Evolutionary conservation across 306 rosid genomes (phyloP).

Genomic region (Glycine soja): DNA sequence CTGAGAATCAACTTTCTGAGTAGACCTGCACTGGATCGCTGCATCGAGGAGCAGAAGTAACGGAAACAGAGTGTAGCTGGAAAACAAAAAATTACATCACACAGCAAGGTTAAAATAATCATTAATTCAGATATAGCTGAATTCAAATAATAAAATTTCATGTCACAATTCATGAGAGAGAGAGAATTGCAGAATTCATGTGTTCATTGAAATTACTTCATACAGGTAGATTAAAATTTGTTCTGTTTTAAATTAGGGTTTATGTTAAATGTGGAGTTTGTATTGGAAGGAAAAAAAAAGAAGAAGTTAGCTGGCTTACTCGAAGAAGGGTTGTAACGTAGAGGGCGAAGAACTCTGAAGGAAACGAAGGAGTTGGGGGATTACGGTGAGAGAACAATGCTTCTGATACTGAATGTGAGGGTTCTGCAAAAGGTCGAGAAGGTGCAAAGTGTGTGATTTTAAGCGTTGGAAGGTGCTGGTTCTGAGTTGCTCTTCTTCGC

Average conservation of each 20-base stretch:
- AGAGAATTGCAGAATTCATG: background rate
- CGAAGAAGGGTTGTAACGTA: slow-evolving; percentile 78
- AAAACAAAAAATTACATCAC: slow-evolving; percentile 23
- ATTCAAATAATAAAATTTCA: background rate
- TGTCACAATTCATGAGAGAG: background rate
- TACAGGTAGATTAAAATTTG: no score
- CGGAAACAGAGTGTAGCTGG: slow-evolving; percentile 85
- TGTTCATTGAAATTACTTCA: no score
- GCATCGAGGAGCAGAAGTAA: slow-evolving; percentile 86
- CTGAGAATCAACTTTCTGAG: slow-evolving; percentile 63
- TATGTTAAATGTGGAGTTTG: background rate
- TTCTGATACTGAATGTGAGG: slow-evolving; percentile 55
- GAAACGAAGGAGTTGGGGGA: slow-evolving; percentile 60
- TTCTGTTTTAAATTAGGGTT: slow-evolving; percentile 11
- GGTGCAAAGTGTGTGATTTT: slow-evolving; percentile 66
- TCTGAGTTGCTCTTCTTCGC: slow-evolving; percentile 25
- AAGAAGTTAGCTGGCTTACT: slow-evolving; percentile 52
- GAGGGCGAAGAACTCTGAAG: slow-evolving; percentile 61
- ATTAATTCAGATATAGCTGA: background rate
- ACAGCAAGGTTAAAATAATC: background rate
- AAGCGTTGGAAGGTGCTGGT: slow-evolving; percentile 63
- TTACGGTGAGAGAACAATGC: slow-evolving; percentile 51
- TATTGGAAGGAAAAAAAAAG: background rate
- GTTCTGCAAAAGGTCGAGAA: slow-evolving; percentile 72
- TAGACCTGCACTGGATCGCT: slow-evolving; percentile 71